A percentile compares a stretch with the other conserved stretches of the same genome.
Evolutionary conservation across 108 stramenopile species (phyloP).

Genomic region (Fragilaria radians): DNA sequence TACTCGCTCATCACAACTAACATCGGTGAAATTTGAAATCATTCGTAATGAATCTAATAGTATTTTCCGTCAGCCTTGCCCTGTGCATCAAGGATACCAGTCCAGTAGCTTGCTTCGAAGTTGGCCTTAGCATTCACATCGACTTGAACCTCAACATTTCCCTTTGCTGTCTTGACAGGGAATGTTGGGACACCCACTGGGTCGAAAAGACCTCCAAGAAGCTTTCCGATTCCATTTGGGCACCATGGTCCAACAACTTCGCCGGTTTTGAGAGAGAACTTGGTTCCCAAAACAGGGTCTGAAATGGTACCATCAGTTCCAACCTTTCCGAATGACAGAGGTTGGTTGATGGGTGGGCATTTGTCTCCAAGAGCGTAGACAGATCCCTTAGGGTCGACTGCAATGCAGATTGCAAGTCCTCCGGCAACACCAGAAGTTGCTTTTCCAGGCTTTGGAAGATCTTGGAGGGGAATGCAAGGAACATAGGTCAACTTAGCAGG

Average conservation of each 20-base stretch:
- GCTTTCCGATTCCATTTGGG: conserved; percentile 86
- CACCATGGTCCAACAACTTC: conserved; percentile 89
- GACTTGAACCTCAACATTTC: conserved; percentile 87
- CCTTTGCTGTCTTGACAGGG: conserved; percentile 86
- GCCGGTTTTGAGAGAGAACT: conserved; percentile 91
- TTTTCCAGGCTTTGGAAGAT: conserved; percentile 80
- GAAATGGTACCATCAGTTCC: conserved; percentile 69
- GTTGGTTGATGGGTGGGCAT: conserved; percentile 95
- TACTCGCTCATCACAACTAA: no score
- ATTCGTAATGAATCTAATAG: conserved; percentile 68
- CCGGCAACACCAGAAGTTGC: conserved; percentile 91
- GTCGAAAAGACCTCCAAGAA: conserved; percentile 92
- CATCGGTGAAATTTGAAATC: no score
- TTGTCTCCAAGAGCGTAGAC: conserved; percentile 95
- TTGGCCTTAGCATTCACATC: conserved; percentile 97
- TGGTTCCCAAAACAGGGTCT: conserved; percentile 92
- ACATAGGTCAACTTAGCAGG: conserved; percentile 68
- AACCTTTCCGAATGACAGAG: conserved; percentile 91
- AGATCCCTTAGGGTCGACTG: conserved; percentile 88
- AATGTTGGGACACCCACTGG: conserved; percentile 89
- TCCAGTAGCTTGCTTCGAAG: conserved; percentile 97
- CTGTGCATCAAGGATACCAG: conserved; percentile 95
- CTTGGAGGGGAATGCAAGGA: conserved; percentile 73
- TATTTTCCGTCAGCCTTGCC: conserved; percentile 98
- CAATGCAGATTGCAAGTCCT: conserved; percentile 95